Evolutionary conservation across 345 rosid genomes (phyloP), one percentile per base, ranked within the genome.

Genomic region (Eucalyptus pauciflora): DNA sequence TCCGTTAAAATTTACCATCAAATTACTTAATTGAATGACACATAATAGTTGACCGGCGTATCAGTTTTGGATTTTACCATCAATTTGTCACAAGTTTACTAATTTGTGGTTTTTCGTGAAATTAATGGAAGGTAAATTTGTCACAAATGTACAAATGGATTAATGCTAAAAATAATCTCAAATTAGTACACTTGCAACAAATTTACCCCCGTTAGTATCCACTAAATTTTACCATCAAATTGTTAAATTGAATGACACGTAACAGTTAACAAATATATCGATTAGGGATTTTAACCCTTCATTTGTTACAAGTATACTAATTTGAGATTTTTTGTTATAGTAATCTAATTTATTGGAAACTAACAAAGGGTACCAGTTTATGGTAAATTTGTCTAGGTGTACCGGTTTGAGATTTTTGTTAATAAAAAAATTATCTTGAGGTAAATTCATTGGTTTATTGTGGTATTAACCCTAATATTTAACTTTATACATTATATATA

Each of bases 21-120:
- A 20, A 52, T 1, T 52, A 5, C 0, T 52, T 0, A 52, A 0
- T 52, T 52, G 0, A 0, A 52, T 52, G 0, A 52, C 58, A 52
- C 0, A 20, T 52, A 7, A 8, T 0, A 7, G 25, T 8, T 52
- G 5, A 52, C 0, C 0, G 0, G 0, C 18, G 1, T 52, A 52
- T 0, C 1, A 1, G 0, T 20, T 52, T 52, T 8, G 58, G 0
- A 0, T 52, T 20, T 18, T 52, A 18, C 10, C 4, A 2, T 52
- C 0, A 4, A 0, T 52, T 3, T 52, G 0, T 18, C 10, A 18
- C 24, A 52, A 52, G 1, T 52, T 18, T 52, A 52, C 10, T 4
- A 7, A 52, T 52, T 52, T 52, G 0, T 1, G 4, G 1, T 18
- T 52, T 52, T 52, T 52, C 2, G 4, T 52, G 1, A 7, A 18